phyloP scores from a whole-genome alignment of 1,139 yeast genomes.

The Protomyces macrosporus region DNA sequence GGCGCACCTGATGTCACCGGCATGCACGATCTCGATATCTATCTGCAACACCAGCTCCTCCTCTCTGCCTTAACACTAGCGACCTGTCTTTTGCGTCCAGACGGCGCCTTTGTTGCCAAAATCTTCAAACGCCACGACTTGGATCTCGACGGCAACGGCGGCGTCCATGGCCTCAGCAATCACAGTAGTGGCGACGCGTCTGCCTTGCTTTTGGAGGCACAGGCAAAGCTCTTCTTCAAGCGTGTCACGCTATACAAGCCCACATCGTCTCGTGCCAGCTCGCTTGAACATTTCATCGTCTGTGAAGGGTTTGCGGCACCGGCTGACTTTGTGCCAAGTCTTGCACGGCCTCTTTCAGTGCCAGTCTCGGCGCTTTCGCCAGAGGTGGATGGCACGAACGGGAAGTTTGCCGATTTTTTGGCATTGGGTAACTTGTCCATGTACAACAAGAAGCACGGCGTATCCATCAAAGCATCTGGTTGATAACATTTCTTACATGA shows the following conservation, averaged over 20 bases:
- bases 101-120: slow-evolving; percentile 92
- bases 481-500: too few relatives aligned
- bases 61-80: slow-evolving; percentile 86
- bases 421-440: not conserved
- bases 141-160: slow-evolving; percentile 60
- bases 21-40: slow-evolving; percentile 90
- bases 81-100: slow-evolving; percentile 76
- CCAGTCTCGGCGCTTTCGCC: not conserved
- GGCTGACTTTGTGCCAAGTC: not conserved
- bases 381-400: not conserved
- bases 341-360: not conserved
- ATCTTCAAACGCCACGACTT: slow-evolving; percentile 94
- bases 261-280: slow-evolving; percentile 86
- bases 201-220: slow-evolving; percentile 43
- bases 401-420: not conserved
- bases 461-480: too few relatives aligned
- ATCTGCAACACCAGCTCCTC: slow-evolving; percentile 89
- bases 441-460: not conserved
- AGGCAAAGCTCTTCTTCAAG: slow-evolving; percentile 75
- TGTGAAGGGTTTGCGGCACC: slow-evolving; percentile 56
- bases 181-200: not conserved
- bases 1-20: slow-evolving; percentile 99
- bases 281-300: slow-evolving; percentile 87
- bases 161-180: not conserved
- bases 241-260: slow-evolving; percentile 93